These are phyloP conservation scores for Aspergillus neotritici DNA, from an alignment of 2,329 filamentous ascomycete species.

Conservation along the genomic window DNA sequence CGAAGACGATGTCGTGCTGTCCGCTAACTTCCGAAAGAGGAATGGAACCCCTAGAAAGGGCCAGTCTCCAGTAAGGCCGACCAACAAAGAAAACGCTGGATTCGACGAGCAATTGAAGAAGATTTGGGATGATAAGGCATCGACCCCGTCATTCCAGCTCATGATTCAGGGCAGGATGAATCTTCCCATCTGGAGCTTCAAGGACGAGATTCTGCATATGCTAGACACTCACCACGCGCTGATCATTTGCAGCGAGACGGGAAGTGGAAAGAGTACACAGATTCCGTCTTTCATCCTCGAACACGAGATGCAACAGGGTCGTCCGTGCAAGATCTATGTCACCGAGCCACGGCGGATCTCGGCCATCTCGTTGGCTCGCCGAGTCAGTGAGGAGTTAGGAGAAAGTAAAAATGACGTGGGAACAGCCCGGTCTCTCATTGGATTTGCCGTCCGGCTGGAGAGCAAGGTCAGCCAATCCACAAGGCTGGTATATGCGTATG, in stretches of 20 bases:
- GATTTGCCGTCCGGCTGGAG: constrained; percentile 90
- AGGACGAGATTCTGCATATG: constrained; percentile 67
- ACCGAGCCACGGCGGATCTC: constrained; percentile 95
- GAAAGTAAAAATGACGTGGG: constrained; percentile 78
- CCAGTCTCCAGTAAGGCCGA: constrained; percentile 19
- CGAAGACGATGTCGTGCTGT: constrained; percentile 69
- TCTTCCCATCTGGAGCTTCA: constrained; percentile 85
- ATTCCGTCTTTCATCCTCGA: constrained; percentile 93
- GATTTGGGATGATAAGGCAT: constrained; percentile 49
- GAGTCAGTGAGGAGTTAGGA: constrained; percentile 91
- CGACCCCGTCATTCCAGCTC: constrained; percentile 56
- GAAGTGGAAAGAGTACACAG: constrained; percentile 95
- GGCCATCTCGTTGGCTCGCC: constrained; percentile 84
- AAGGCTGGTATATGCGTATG: constrained; percentile 78
- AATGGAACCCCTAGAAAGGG: constrained; percentile 30
- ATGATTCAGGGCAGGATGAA: constrained; percentile 77
- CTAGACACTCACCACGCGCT: constrained; percentile 78
- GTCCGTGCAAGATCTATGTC: constrained; percentile 85
- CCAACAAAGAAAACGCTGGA: constrained; percentile 17
- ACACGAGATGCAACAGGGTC: constrained; percentile 73
- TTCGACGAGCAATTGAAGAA: constrained; percentile 42
- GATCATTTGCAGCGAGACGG: constrained; percentile 94
- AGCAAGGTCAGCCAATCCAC: constrained; percentile 78
- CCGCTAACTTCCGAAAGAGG: constrained; percentile 63
- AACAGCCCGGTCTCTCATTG: constrained; percentile 75